These are phyloP conservation scores for Pythium rishiriense DNA, from an alignment of 352 stramenopile species.

Conservation along the genomic window DNA sequence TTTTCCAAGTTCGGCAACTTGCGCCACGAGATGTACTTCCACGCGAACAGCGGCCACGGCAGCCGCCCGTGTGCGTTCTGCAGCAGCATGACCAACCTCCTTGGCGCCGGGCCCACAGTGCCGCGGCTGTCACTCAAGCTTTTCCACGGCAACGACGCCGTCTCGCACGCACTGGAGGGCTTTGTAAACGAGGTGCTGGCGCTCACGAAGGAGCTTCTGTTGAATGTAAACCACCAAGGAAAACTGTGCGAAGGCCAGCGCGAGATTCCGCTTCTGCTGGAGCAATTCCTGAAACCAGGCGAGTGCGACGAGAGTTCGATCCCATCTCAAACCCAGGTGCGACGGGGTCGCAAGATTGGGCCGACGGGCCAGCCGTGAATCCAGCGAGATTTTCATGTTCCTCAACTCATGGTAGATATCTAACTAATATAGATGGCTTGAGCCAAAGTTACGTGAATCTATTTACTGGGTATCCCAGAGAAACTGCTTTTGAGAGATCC, in stretches of 20 bases:
- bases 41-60: slow-evolving; percentile 11
- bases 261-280: slow-evolving; percentile 15
- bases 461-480: too few species aligned
- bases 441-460: too few species aligned
- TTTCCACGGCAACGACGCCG: slow-evolving; percentile 3
- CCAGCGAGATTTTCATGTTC: not conserved
- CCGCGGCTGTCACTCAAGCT: slow-evolving; percentile 14
- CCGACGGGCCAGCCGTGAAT: not conserved
- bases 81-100: not conserved
- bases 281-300: slow-evolving; percentile 2
- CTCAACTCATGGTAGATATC: too few species aligned
- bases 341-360: not conserved
- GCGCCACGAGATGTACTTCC: slow-evolving; percentile 23
- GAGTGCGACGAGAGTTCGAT: not conserved
- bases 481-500: too few species aligned
- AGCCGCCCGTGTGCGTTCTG: slow-evolving; percentile 13
- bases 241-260: slow-evolving; percentile 17
- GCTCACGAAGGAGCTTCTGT: not conserved
- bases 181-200: slow-evolving; percentile 16
- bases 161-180: slow-evolving; percentile 9
- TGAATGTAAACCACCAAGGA: not conserved
- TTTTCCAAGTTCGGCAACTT: slow-evolving; percentile 25
- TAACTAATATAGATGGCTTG: too few species aligned
- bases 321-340: not conserved
- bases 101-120: slow-evolving; percentile 13